Percentiles rank a stretch among this genome's conserved stretches.
These are phyloP conservation scores for Leishmania tarentolae DNA, from an alignment of 208 protist species.

Conservation along the genomic window DNA sequence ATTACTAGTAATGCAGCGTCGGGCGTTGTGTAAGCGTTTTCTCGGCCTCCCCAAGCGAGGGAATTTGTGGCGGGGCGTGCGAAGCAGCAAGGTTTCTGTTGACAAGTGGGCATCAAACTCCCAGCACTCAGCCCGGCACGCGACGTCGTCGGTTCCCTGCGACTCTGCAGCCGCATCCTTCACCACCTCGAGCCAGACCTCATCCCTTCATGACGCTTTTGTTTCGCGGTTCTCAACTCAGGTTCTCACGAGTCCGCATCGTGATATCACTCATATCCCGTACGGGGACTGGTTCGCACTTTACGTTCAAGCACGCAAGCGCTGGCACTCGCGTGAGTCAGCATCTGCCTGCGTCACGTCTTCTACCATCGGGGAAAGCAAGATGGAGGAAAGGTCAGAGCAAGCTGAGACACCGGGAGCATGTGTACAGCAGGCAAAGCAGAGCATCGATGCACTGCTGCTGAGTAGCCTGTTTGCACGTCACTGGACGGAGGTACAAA, in stretches of 20 bases:
- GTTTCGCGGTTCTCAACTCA: slow-evolving; percentile 31
- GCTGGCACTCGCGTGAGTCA: slow-evolving; percentile 8
- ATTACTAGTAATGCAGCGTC: background rate
- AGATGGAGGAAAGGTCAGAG: background rate
- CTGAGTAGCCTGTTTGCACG: slow-evolving; percentile 66
- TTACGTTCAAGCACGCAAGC: slow-evolving; percentile 51
- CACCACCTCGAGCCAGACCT: background rate
- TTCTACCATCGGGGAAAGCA: background rate
- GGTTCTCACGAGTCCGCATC: slow-evolving; percentile 56
- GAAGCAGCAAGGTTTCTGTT: background rate
- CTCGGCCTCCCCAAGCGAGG: background rate
- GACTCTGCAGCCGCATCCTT: background rate
- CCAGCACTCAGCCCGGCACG: slow-evolving; percentile 3
- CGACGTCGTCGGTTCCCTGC: background rate
- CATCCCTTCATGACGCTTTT: background rate
- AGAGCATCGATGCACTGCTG: slow-evolving; percentile 47
- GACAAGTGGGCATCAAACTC: background rate
- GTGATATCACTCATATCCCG: slow-evolving; percentile 58
- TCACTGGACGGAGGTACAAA: slow-evolving; percentile 58
- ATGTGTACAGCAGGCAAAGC: slow-evolving; percentile 7
- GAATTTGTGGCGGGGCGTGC: background rate
- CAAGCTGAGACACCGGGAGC: background rate
- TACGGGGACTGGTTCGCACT: slow-evolving; percentile 73
- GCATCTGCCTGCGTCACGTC: background rate
- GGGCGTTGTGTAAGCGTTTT: background rate